A percentile compares a stretch with the other conserved stretches of the same genome.
phyloP scores from a whole-genome alignment of 129 eudicot species.

The Flaveria linearis region DNA sequence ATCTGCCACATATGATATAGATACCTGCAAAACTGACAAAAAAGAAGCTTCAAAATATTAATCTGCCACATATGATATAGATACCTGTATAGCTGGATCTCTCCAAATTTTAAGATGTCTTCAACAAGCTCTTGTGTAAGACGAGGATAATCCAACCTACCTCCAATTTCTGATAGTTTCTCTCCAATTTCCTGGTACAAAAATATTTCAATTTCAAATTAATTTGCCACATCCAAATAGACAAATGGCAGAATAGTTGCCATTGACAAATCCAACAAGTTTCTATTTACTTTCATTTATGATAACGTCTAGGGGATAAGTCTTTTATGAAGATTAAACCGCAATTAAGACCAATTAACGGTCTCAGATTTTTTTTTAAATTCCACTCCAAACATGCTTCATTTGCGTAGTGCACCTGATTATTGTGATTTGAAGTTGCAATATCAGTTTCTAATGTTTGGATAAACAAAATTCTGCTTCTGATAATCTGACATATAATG shows the following conservation, averaged over 20 bases:
- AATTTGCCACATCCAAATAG: constrained; percentile 12
- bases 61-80: constrained; percentile 11
- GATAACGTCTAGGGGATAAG: neutral
- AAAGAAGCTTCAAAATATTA: neutral
- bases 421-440: neutral
- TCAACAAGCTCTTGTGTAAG: constrained; percentile 73
- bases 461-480: neutral
- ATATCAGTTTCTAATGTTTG: neutral
- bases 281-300: constrained; percentile 17
- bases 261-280: constrained; percentile 1
- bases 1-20: constrained; percentile 11
- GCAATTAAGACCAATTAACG: constrained; percentile 12
- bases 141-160: constrained; percentile 76
- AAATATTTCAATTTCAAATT: constrained; percentile 7
- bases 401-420: neutral
- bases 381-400: neutral
- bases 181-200: constrained; percentile 77
- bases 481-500: constrained; percentile 1
- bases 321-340: neutral
- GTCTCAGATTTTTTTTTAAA: neutral
- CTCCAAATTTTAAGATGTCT: constrained; percentile 80
- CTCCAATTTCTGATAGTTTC: constrained; percentile 88
- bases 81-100: constrained; percentile 93
- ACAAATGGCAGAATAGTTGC: neutral
- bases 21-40: constrained; percentile 69